These are phyloP conservation scores for Filobasidium floriforme DNA, from an alignment of 768 basidiomycete species.

Conservation along the genomic window DNA sequence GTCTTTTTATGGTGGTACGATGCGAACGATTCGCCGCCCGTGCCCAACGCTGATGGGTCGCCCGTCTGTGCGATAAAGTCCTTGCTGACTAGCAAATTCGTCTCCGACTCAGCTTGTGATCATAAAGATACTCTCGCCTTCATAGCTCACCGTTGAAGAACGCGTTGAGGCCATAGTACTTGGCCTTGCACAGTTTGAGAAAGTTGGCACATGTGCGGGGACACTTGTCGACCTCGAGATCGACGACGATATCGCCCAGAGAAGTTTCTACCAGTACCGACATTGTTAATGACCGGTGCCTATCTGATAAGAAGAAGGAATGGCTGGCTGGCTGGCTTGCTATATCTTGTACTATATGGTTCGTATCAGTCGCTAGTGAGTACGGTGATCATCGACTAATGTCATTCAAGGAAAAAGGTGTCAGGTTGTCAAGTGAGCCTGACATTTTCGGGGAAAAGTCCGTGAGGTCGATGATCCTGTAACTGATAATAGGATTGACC, in stretches of 20 bases:
- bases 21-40: constrained; percentile 83
- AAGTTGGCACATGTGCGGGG: constrained; percentile 92
- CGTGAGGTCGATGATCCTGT: too few species aligned
- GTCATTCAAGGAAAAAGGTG: too few species aligned
- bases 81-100: constrained; percentile 64
- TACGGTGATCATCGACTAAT: too few species aligned
- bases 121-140: background rate
- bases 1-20: constrained; percentile 51
- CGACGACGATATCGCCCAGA: constrained; percentile 91
- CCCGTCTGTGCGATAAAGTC: constrained; percentile 94
- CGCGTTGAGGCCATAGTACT: constrained; percentile 92
- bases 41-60: constrained; percentile 92
- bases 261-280: constrained; percentile 96
- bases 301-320: too few species aligned
- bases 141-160: constrained; percentile 85
- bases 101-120: constrained; percentile 2
- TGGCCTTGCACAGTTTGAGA: constrained; percentile 91
- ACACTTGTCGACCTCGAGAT: constrained; percentile 82
- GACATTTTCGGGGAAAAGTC: too few species aligned
- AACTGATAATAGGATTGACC: too few species aligned
- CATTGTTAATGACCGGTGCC: too few species aligned
- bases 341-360: too few species aligned
- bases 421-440: too few species aligned
- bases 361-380: too few species aligned
- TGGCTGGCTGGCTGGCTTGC: too few species aligned